Percentiles rank a stretch among this genome's conserved stretches.
These are phyloP conservation scores for Pythium phragmiticola DNA, from an alignment of 352 stramenopile genomes.

Conservation along the genomic window DNA sequence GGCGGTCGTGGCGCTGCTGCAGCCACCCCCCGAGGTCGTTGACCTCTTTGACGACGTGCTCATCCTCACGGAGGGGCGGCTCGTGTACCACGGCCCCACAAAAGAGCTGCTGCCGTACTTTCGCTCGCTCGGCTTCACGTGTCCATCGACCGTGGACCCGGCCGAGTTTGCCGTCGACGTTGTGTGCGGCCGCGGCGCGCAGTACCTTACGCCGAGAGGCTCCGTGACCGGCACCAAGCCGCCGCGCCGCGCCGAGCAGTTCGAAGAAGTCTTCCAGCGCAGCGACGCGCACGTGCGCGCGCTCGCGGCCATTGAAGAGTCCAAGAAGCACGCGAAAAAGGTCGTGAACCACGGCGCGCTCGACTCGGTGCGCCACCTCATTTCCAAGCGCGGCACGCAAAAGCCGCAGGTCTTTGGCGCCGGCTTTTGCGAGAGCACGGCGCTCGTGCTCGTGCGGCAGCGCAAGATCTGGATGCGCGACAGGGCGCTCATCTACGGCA, in stretches of 20 bases:
- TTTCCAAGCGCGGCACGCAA: constrained; percentile 18
- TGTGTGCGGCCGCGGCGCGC: constrained; percentile 21
- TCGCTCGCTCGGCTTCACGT: constrained; percentile 55
- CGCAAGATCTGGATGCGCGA: constrained; percentile 68
- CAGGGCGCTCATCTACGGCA: constrained; percentile 50
- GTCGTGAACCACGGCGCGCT: constrained; percentile 9
- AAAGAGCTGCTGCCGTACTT: constrained; percentile 76
- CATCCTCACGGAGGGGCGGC: constrained; percentile 85
- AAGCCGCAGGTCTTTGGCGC: constrained; percentile 24
- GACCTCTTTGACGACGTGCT: constrained; percentile 93
- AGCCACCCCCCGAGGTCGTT: constrained; percentile 92
- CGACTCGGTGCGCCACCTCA: constrained; percentile 21
- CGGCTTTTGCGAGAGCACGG: constrained; percentile 45
- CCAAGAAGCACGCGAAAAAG: constrained; percentile 18
- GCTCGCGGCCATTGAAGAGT: constrained; percentile 11
- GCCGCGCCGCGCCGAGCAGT: constrained; percentile 24
- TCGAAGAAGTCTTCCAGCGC: constrained; percentile 28
- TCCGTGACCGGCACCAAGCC: constrained; percentile 6
- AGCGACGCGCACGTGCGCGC: constrained; percentile 24
- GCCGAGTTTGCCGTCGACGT: constrained; percentile 90
- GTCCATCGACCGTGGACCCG: constrained; percentile 63
- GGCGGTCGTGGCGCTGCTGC: constrained; percentile 76
- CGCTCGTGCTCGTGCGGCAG: constrained; percentile 53
- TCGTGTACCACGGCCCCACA: constrained; percentile 87
- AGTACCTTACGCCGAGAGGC: constrained; percentile 14